A percentile compares a stretch with the other conserved stretches of the same genome.
These are phyloP conservation scores for Hemisphaericaspora nanyangensis DNA, from an alignment of 805 yeast species.

Conservation along the genomic window DNA sequence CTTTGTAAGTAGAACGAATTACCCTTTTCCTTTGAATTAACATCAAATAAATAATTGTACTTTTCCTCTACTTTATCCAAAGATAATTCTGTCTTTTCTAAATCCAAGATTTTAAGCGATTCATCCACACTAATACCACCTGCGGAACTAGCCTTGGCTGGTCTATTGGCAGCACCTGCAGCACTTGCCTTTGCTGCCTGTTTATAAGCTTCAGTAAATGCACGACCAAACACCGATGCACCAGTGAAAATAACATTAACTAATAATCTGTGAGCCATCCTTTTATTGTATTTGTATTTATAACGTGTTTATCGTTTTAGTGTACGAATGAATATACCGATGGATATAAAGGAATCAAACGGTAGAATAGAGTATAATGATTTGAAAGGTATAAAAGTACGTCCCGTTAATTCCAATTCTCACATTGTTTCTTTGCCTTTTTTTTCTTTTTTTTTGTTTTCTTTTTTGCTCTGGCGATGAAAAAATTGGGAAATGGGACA, in stretches of 20 bases:
- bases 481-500: not conserved
- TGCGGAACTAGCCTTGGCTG: conserved; percentile 48
- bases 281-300: too few species aligned
- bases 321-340: too few species aligned
- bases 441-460: not conserved
- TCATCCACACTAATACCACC: conserved; percentile 86
- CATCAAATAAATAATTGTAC: conserved; percentile 79
- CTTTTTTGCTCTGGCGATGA: not conserved
- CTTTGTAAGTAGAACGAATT: conserved; percentile 92
- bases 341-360: too few species aligned
- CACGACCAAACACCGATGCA: conserved; percentile 92
- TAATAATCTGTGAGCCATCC: conserved; percentile 84
- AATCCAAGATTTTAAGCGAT: conserved; percentile 84
- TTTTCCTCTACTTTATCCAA: conserved; percentile 62
- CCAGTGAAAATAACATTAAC: conserved; percentile 92
- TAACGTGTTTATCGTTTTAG: too few species aligned
- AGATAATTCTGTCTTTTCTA: conserved; percentile 55
- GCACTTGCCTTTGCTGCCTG: conserved; percentile 96
- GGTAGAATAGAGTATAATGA: too few species aligned
- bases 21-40: conserved; percentile 92
- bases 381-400: too few species aligned
- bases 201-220: conserved; percentile 93
- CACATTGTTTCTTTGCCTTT: too few species aligned
- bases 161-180: conserved; percentile 47
- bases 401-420: too few species aligned